These are phyloP conservation scores for Xylariaceae sp. DNA, from an alignment of 2,329 filamentous ascomycete species.

Conservation along the genomic window DNA sequence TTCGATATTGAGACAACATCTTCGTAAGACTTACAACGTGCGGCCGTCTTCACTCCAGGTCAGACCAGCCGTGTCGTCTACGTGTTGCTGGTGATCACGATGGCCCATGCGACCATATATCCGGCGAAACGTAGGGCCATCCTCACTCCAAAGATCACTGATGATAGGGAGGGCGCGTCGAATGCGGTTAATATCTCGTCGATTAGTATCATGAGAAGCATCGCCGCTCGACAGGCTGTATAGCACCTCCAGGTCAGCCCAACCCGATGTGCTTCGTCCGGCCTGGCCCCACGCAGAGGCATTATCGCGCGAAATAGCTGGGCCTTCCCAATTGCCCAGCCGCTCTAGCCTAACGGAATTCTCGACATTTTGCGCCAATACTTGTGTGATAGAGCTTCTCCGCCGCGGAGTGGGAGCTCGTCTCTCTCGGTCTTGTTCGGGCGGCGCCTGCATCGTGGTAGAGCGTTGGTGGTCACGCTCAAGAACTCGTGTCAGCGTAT, in stretches of 20 bases:
- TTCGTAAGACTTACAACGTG: slow-evolving; percentile 48
- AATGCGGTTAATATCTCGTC: slow-evolving; percentile 26
- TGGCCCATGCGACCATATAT: slow-evolving; percentile 27
- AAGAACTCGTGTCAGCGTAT: slow-evolving; percentile 30
- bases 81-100: slow-evolving; percentile 40
- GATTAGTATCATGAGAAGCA: slow-evolving; percentile 25
- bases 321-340: slow-evolving; percentile 17
- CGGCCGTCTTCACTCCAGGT: slow-evolving; percentile 58
- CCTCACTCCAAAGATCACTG: slow-evolving; percentile 31
- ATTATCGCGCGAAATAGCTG: slow-evolving; percentile 23
- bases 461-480: slow-evolving; percentile 29
- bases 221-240: slow-evolving; percentile 34
- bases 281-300: slow-evolving; percentile 23
- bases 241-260: slow-evolving; percentile 40
- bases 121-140: slow-evolving; percentile 25
- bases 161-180: slow-evolving; percentile 29
- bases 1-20: too few relatives aligned
- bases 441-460: slow-evolving; percentile 20
- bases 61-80: slow-evolving; percentile 56
- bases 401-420: slow-evolving; percentile 28
- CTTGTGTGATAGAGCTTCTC: slow-evolving; percentile 30
- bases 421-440: slow-evolving; percentile 30
- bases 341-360: slow-evolving; percentile 22
- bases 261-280: slow-evolving; percentile 31
- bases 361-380: slow-evolving; percentile 27